A percentile compares a stretch with the other conserved stretches of the same genome.
Evolutionary conservation across 2,329 filamentous ascomycete species (phyloP).

Genomic region (Sphaerulina musiva): DNA sequence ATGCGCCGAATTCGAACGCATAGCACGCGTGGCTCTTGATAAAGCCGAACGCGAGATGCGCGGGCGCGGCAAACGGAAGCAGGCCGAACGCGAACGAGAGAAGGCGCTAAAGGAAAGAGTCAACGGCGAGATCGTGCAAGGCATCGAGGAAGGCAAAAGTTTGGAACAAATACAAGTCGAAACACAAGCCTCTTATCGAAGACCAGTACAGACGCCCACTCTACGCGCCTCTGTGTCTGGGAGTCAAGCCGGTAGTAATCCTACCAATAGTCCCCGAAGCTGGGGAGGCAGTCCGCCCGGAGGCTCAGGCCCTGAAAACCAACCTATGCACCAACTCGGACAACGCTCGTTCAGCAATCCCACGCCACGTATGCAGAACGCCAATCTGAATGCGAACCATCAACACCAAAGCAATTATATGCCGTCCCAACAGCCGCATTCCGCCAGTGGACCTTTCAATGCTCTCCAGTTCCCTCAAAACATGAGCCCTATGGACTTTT

Average conservation of each 20-base stretch:
- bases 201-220: conserved; percentile 30
- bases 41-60: conserved; percentile 81
- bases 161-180: conserved; percentile 34
- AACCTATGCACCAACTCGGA: conserved; percentile 6
- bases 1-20: conserved; percentile 93
- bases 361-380: conserved; percentile 10
- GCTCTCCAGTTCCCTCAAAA: conserved; percentile 1
- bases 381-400: conserved; percentile 7
- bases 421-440: conserved; percentile 14
- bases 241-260: conserved; percentile 22
- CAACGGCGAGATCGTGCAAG: conserved; percentile 21
- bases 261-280: conserved; percentile 26
- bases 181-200: conserved; percentile 31
- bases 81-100: conserved; percentile 47
- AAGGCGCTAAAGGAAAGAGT: conserved; percentile 26
- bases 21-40: conserved; percentile 83
- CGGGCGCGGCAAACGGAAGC: conserved; percentile 78
- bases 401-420: conserved; percentile 17
- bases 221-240: conserved; percentile 24
- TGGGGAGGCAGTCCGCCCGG: conserved; percentile 25
- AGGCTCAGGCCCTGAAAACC: conserved; percentile 14
- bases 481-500: conserved; percentile 13
- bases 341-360: conserved; percentile 18
- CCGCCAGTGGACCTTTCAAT: conserved; percentile 7
- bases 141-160: conserved; percentile 31